Evolutionary conservation across 78 protist genomes (phyloP).

Genomic region (Tieghemostelium lacteum): DNA sequence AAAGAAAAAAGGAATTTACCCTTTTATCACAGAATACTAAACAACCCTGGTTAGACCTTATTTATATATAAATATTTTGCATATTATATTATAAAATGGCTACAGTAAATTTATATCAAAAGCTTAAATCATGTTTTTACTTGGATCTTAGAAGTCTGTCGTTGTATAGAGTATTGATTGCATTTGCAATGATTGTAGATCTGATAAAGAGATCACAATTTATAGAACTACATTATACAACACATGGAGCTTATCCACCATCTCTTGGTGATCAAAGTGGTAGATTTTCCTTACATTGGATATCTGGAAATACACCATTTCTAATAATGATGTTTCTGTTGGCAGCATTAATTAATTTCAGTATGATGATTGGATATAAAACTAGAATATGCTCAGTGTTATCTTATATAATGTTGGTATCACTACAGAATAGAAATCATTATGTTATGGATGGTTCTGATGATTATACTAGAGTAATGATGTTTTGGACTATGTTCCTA

Average conservation of each 20-base stretch:
- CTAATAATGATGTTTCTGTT: neutral
- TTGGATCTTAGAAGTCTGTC: constrained; percentile 50
- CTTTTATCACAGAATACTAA: too few relatives aligned
- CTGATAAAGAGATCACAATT: neutral
- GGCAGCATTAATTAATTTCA: neutral
- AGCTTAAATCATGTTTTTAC: constrained; percentile 9
- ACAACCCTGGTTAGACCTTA: too few relatives aligned
- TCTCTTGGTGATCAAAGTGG: neutral
- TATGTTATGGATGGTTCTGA: constrained; percentile 60
- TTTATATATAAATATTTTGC: too few relatives aligned
- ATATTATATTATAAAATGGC: neutral
- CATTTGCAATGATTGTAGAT: constrained; percentile 30
- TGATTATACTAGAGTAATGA: constrained; percentile 30
- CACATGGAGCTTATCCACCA: constrained; percentile 17
- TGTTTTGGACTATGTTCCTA: constrained; percentile 43
- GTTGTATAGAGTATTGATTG: constrained; percentile 7
- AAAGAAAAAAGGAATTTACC: too few relatives aligned
- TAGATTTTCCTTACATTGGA: constrained; percentile 29
- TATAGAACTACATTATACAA: neutral
- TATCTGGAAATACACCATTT: constrained; percentile 7
- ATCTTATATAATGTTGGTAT: constrained; percentile 26
- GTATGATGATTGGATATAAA: constrained; percentile 40
- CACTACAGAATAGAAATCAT: constrained; percentile 64
- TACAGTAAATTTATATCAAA: neutral
- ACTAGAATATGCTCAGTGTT: constrained; percentile 14